Evolutionary conservation across 2,329 filamentous ascomycete species (phyloP).

Genomic region (Trichothecium sympodiale): DNA sequence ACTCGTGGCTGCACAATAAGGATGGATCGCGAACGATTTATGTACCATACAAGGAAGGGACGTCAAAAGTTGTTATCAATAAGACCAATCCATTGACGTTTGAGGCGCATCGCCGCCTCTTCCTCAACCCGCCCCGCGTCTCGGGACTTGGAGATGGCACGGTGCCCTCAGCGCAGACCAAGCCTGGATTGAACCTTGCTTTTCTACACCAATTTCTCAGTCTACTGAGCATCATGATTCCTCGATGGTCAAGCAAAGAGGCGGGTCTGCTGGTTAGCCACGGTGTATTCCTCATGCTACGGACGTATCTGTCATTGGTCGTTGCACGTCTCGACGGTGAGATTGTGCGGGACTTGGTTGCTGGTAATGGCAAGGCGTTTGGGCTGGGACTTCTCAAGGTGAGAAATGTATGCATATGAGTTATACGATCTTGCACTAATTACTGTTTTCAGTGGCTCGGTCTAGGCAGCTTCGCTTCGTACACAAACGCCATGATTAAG

Average conservation of each 20-base stretch:
- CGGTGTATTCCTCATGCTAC: conserved; percentile 75
- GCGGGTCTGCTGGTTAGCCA: conserved; percentile 83
- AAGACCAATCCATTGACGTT: conserved; percentile 89
- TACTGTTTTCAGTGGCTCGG: conserved; percentile 61
- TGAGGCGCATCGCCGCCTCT: conserved; percentile 87
- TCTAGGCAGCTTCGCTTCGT: conserved; percentile 84
- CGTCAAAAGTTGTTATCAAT: conserved; percentile 82
- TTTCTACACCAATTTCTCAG: conserved; percentile 96
- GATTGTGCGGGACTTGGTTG: conserved; percentile 92
- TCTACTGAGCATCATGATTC: conserved; percentile 94
- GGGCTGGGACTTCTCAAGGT: conserved; percentile 78
- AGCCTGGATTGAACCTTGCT: conserved; percentile 86
- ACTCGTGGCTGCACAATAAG: conserved; percentile 87
- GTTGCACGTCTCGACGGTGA: conserved; percentile 90
- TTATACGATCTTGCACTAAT: conserved; percentile 1
- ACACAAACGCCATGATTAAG: conserved; percentile 99
- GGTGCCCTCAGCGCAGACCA: conserved; percentile 80
- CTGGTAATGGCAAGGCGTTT: conserved; percentile 81
- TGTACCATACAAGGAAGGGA: conserved; percentile 80
- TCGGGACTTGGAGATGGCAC: conserved; percentile 63
- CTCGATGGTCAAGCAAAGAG: conserved; percentile 90
- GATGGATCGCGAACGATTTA: conserved; percentile 93
- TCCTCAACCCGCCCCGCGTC: conserved; percentile 80
- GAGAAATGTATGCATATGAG: conserved; percentile 9
- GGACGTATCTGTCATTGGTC: conserved; percentile 88